Evolutionary conservation across 2,329 filamentous ascomycete species (phyloP).

Genomic region (Pyrenophora tritici-repentis): DNA sequence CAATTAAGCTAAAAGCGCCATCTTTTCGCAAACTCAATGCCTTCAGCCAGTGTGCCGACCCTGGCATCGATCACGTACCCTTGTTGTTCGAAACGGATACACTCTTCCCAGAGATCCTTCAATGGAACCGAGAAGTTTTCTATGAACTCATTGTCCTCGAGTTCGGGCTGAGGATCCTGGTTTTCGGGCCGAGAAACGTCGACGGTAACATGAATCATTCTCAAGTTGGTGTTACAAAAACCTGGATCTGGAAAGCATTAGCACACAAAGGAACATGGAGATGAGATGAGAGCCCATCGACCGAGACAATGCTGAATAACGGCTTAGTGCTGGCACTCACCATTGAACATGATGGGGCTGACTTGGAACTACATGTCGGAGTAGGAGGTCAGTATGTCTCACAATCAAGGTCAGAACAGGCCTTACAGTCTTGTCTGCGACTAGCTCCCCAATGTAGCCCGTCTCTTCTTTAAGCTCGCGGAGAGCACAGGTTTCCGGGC

Average conservation of each 20-base stretch:
- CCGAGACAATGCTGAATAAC: too few species aligned
- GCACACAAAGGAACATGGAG: not conserved
- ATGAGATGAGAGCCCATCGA: not conserved
- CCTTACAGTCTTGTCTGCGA: conserved; percentile 28
- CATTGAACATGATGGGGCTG: conserved; percentile 52
- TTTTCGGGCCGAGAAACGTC: conserved; percentile 73
- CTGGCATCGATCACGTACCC: conserved; percentile 81
- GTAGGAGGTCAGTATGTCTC: not conserved
- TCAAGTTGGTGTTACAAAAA: conserved; percentile 52
- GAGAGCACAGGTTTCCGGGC: conserved; percentile 61
- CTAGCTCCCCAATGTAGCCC: conserved; percentile 61
- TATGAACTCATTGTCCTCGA: conserved; percentile 83
- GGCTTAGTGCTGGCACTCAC: conserved; percentile 27
- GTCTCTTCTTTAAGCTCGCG: conserved; percentile 68
- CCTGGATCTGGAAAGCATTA: conserved; percentile 42
- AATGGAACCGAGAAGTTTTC: conserved; percentile 75
- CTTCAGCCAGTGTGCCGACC: conserved; percentile 77
- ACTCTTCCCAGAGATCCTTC: conserved; percentile 66
- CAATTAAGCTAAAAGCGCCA: conserved; percentile 39
- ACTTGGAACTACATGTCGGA: conserved; percentile 34
- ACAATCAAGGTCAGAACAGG: not conserved
- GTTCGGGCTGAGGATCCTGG: conserved; percentile 66
- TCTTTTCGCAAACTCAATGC: conserved; percentile 71
- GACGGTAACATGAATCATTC: conserved; percentile 73
- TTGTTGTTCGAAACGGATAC: conserved; percentile 67